phyloP scores from a whole-genome alignment of 1,139 yeast genomes.

The Hyphopichia burtonii region DNA sequence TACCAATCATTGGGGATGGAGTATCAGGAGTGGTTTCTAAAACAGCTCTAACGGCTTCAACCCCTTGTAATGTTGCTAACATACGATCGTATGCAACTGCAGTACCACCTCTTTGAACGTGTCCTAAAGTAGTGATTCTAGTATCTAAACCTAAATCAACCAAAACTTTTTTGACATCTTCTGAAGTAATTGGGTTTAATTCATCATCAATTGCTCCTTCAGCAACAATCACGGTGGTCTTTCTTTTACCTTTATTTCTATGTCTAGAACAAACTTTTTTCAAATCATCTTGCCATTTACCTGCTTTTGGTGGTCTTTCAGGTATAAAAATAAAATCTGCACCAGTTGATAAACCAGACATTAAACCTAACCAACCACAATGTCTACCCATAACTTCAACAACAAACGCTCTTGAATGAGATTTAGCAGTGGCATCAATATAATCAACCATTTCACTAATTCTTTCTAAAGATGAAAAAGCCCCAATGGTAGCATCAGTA shows the following conservation, averaged over 20 bases:
- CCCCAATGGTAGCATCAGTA: conserved; percentile 96
- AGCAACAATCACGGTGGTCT: conserved; percentile 93
- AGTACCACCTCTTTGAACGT: conserved; percentile 97
- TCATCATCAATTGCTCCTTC: conserved; percentile 94
- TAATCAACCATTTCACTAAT: conserved; percentile 92
- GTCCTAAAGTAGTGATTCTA: conserved; percentile 92
- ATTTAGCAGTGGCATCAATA: conserved; percentile 94
- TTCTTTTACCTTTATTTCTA: conserved; percentile 84
- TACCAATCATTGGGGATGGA: conserved; percentile 94
- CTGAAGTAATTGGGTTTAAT: conserved; percentile 76
- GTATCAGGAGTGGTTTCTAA: conserved; percentile 84
- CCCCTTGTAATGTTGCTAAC: conserved; percentile 94
- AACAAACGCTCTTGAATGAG: conserved; percentile 96
- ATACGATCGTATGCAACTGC: conserved; percentile 93
- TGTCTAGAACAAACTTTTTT: conserved; percentile 71
- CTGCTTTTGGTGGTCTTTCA: conserved; percentile 73
- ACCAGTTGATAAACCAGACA: conserved; percentile 95
- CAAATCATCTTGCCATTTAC: conserved; percentile 75
- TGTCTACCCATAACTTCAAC: conserved; percentile 99
- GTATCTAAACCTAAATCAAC: conserved; percentile 88
- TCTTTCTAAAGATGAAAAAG: conserved; percentile 88
- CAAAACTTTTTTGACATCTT: conserved; percentile 75
- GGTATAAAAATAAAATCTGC: conserved; percentile 95
- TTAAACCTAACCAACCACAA: conserved; percentile 97
- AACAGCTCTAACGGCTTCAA: conserved; percentile 93